A percentile compares a stretch with the other conserved stretches of the same genome.
Evolutionary conservation across 257 asterid species (phyloP).

Genomic region (Asclepias syriaca): DNA sequence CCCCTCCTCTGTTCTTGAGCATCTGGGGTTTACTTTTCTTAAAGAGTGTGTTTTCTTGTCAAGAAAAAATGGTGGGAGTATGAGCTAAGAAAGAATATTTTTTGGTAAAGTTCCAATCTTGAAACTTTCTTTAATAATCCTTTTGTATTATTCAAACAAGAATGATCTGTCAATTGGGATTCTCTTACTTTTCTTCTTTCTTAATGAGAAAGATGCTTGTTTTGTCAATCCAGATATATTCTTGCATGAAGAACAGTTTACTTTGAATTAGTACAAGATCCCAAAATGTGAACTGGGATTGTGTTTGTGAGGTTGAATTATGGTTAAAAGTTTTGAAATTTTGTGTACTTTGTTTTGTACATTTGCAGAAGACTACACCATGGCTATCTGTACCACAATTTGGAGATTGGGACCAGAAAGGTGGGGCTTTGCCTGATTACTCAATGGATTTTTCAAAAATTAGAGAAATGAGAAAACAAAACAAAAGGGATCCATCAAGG

Average conservation of each 20-base stretch:
- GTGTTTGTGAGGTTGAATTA: neutral
- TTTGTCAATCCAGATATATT: neutral
- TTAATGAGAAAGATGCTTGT: slow-evolving; percentile 2
- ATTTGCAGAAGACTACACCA: slow-evolving; percentile 47
- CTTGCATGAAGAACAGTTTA: too few relatives aligned
- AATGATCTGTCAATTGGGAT: slow-evolving; percentile 10
- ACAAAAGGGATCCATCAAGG: slow-evolving; percentile 76
- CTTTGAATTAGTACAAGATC: neutral
- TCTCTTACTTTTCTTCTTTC: slow-evolving; percentile 6
- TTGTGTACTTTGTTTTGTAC: neutral
- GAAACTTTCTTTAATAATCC: neutral
- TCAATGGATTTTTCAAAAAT: slow-evolving; percentile 85
- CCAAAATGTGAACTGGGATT: neutral
- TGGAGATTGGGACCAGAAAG: slow-evolving; percentile 96
- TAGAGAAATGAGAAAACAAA: slow-evolving; percentile 82
- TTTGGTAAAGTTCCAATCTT: neutral
- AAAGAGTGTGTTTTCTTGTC: too few relatives aligned
- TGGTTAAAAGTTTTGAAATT: neutral
- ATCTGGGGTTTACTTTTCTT: neutral
- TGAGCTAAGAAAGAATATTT: neutral
- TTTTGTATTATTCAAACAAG: neutral
- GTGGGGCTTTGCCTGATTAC: slow-evolving; percentile 70
- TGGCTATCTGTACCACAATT: slow-evolving; percentile 94
- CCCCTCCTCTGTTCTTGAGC: neutral
- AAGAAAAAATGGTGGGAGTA: neutral